Evolutionary conservation across 208 protist genomes (phyloP), one percentile per base, ranked within the genome.

Genomic region (Tritrichomonas foetus): DNA sequence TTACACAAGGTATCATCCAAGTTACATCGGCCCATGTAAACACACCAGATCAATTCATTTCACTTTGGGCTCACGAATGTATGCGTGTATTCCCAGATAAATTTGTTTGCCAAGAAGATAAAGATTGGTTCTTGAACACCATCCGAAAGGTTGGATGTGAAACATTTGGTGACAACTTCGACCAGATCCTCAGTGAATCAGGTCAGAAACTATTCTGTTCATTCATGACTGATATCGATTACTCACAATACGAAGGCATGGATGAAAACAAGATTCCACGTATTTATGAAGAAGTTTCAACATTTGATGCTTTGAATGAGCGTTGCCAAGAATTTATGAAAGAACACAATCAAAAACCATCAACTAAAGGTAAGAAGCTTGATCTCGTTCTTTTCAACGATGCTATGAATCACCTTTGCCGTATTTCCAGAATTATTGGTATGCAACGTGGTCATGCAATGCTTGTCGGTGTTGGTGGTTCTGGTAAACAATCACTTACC

Each of bases 41-140:
- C 30, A 95, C 97, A 93, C 69, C 97, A 84, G 94, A 95, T 14
- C 96, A 95, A 89, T 97, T 99, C 93, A 64, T 99, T 89, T 95
- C 96, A 39, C 95, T 99, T 25, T 99, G 98, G 98, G 97, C 97
- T 94, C 98, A 99, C 96, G 98, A 99, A 97, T 99, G 97, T 95
- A 95, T 96, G 74, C 97, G 98, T 89, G 98, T 99, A 8, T 99
- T 99, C 95, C 97, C 96, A 94, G 98, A 99, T 95, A 98, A 98
- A 95, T 96, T 99, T 20, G 98, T 98, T 94, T 97, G 96, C 95
- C 96, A 97, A 41, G 94, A 93, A 36, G 98, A 99, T 96, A 98
- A 99, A 95, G 96, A 96, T 55, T 99, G 98, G 98, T 99, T 98
- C 95, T 97, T 98, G 92, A 95, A 97, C 69, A 93, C 96, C 82